These are phyloP conservation scores for Paramarasmius palmivorus DNA, from an alignment of 1,284 basidiomycete genomes.

Conservation along the genomic window DNA sequence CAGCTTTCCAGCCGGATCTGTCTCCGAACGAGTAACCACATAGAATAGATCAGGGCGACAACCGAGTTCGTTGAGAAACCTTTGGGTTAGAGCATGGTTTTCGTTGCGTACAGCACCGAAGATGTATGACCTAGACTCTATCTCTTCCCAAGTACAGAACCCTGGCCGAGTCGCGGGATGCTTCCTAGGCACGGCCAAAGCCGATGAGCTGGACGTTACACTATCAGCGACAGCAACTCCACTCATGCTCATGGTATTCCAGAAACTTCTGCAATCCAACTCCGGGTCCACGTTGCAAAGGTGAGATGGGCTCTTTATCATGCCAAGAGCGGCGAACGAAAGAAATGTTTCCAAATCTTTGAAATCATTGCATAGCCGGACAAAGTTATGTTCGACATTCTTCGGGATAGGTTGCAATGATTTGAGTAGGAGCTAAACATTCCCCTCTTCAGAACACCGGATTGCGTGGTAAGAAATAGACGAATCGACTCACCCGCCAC, in stretches of 20 bases:
- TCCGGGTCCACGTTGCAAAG: constrained; percentile 10
- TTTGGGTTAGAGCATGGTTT: constrained; percentile 20
- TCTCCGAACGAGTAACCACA: constrained; percentile 28
- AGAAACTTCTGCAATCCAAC: neutral
- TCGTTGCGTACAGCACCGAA: constrained; percentile 32
- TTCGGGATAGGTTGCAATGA: constrained; percentile 12
- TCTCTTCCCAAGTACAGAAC: constrained; percentile 20
- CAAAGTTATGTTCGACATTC: constrained; percentile 30
- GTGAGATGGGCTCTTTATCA: constrained; percentile 21
- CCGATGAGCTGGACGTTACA: constrained; percentile 1
- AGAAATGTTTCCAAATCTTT: constrained; percentile 30
- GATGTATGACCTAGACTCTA: constrained; percentile 24
- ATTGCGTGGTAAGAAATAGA: neutral
- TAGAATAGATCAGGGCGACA: constrained; percentile 30
- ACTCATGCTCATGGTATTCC: constrained; percentile 28
- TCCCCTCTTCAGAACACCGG: too few species aligned
- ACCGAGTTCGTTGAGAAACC: constrained; percentile 30
- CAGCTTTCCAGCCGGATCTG: too few species aligned
- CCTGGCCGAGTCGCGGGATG: constrained; percentile 17
- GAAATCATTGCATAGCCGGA: constrained; percentile 30
- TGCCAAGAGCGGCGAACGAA: constrained; percentile 24
- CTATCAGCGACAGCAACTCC: constrained; percentile 28
- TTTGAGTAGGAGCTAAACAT: neutral
- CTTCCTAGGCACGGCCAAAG: constrained; percentile 15
- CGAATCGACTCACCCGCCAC: constrained; percentile 29